Evolutionary conservation across 495 filamentous ascomycete species (phyloP), one percentile per base, ranked within the genome.

Genomic region (Penicillium bovifimosum): DNA sequence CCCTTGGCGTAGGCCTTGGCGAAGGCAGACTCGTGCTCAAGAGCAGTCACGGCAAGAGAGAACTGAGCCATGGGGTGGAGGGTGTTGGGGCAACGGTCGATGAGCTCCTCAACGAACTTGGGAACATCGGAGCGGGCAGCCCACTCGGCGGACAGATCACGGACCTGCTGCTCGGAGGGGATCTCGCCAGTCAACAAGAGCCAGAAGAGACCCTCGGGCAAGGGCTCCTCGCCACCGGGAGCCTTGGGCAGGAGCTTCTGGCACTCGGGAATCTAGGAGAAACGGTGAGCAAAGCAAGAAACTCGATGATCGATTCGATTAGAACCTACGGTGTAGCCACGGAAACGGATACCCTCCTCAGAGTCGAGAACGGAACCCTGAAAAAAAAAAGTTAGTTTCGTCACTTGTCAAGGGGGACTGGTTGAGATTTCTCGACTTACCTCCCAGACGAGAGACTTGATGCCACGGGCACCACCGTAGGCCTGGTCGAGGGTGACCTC

Each of bases 11-110:
- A 98, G 62, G 92, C 92, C 79, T 95, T 96, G 64, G 95, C 83
- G 74, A 98, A 98, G 47, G 88, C 82, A 44, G 93, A 97, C 75
- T 95, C 93, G 71, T 95, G 90, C 83, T 98, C 95, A 59, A 98
- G 89, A 67, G 93, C 93, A 60, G 86, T 96, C 61, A 98, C 91
- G 60, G 95, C 93, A 62, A 97, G 75, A 33, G 95, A 96, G 82
- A 98, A 95, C 81, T 98, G 93, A 46, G 95, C 91, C 93, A 98
- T 98, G 68, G 93, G 95, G 85, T 98, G 93, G 59, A 98, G 88
- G 73, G 92, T 90, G 78, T 79, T 91, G 55, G 93, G 93, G 86
- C 91, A 97, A 76, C 92, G 90, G 85, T 98, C 93, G 76, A 98
- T 95, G 65, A 98, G 85, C 77, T 98, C 93, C 79, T 96, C 91